Evolutionary conservation across 2,329 filamentous ascomycete genomes (phyloP), one percentile per base, ranked within the genome.

Genomic region (Talaromyces pinophilus): DNA sequence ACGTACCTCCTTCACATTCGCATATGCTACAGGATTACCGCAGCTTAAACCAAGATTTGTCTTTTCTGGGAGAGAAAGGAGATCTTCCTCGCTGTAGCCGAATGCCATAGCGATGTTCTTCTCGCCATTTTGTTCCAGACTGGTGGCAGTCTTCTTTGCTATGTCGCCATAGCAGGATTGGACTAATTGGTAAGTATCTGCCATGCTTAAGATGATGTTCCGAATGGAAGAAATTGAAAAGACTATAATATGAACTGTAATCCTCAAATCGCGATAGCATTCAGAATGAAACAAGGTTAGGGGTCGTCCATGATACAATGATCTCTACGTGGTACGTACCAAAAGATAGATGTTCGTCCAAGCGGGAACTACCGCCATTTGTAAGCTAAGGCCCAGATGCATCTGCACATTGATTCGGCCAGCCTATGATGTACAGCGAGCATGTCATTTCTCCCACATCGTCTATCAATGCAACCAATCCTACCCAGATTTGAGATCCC

Each of bases 21-120:
- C 82, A 7, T 83, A 75, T 3, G 81, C 83, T 4, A 85, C 66
- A 1, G 85, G 84, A 63, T 86, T 86, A 6, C 85, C 84, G 64
- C 84, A 87, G 75, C 82, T 83, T 3, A 86, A 71, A 0, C 84
- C 85, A 3, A 86, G 76, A 69, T 86, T 86, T 30, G 84, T 75
- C 50, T 80, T 81, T 8, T 78, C 68, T 0, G 84, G 83, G 35
- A 83, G 79, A n/a, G 69, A 73, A 19, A 73, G 71, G 0, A 86
- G 80, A 61, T 86, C 83, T 35, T 82, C 77, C 8, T 79, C 76
- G 13, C 77, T 77, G 72, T 87, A 87, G 3, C 85, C 85, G 70
- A 87, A 86, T 0, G 85, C 80, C 60, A 78, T 78, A 33, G 85
- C 84, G 11, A 86, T 79, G 3, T 77, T 71, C 42, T 77, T 72